Evolutionary conservation across 352 stramenopile species (phyloP), one percentile per base, ranked within the genome.

Genomic region (Aphanomyces euteiches): DNA sequence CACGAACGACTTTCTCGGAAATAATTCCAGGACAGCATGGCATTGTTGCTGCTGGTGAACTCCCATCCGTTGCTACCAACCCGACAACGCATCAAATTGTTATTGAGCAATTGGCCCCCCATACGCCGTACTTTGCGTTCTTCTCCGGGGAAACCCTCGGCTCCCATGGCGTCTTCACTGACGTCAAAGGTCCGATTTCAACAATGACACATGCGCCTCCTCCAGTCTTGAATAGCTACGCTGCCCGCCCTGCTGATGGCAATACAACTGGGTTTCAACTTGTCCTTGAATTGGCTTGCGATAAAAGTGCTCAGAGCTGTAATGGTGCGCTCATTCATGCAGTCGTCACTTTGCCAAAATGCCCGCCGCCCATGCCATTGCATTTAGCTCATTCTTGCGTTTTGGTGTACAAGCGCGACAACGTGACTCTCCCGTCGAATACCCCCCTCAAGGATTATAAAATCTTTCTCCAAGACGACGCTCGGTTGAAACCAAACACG

Each of bases 91-190:
- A 48, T 39, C 13, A 12, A 7, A 39, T 61, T 17, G 54, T 75
- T 3, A 67, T 92, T 3, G 19, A 73, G n/a, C 69, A 74, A 0
- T 69, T 94, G 1, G 47, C 72, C 2, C 60, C 78, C 1, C 87
- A 92, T 34, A 72, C 77, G 13, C 64, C 69, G 15, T 92, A 94
- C 72, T 76, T 78, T 38, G 74, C 90, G 36, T 94, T 88, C 69
- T 89, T 92, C 40, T 81, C 83, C 2, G 90, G 90, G 57, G 87
- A 94, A 56, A 91, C 84, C 2, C 79, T 78, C 19, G 48, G 59
- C 8, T 92, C 85, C 43, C 73, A 82, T 45, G 85, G 87, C 4
- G 81, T 94, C 1, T 92, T 91, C 65, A 89, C 87, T 1, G 67
- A 59, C 6, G 74, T 91, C 2, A 94, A 80, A 58, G 73, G 79